Evolutionary conservation across 495 filamentous ascomycete genomes (phyloP), one percentile per base, ranked within the genome.

Genomic region (Copromyces sp.): DNA sequence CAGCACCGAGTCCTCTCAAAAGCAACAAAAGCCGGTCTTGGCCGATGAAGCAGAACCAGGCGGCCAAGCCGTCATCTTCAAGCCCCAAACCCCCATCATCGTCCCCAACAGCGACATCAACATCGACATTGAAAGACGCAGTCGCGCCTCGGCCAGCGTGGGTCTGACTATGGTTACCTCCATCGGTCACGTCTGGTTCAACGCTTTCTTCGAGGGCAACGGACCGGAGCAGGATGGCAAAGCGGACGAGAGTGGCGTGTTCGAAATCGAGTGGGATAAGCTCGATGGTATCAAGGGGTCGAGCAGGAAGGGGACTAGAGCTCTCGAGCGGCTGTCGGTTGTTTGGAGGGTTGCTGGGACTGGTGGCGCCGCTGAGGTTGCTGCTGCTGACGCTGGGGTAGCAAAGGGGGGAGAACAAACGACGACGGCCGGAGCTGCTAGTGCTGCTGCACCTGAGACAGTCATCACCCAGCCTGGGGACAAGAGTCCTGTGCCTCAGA

Each of bases 161-260:
- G 92, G 91, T 6, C 88, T 92, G 74, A 92, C 93, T 5, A 92
- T 98, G 89, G 94, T 97, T 9, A 98, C 94, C 5, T 90, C 94
- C 0, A 90, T 98, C 42, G 93, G 94, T 1, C 94, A 98, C 73
- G 92, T 97, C 39, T 99, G 95, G 95, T 97, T 97, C 83, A 99
- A 99, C 77, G 82, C 90, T 3, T 98, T 90, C 82, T 98, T 98
- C 74, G 95, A 98, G 82, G 94, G 94, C 14, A 87, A 90, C 73
- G 89, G 89, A 0, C 85, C 92, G 17, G 88, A 94, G 75, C 87
- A 20, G 14, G 80, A 78, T 44, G 84, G 85, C 29, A 77, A 74
- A n/a, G 79, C 85, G 0, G 83, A 87, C 70, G 79, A 83, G 7
- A 84, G 78, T 68, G 87, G 87, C 7, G 84, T 88, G 11, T 89